A percentile compares a stretch with the other conserved stretches of the same genome.
Evolutionary conservation across 2,329 filamentous ascomycete species (phyloP).

Genomic region (Macroventuria anomochaeta): DNA sequence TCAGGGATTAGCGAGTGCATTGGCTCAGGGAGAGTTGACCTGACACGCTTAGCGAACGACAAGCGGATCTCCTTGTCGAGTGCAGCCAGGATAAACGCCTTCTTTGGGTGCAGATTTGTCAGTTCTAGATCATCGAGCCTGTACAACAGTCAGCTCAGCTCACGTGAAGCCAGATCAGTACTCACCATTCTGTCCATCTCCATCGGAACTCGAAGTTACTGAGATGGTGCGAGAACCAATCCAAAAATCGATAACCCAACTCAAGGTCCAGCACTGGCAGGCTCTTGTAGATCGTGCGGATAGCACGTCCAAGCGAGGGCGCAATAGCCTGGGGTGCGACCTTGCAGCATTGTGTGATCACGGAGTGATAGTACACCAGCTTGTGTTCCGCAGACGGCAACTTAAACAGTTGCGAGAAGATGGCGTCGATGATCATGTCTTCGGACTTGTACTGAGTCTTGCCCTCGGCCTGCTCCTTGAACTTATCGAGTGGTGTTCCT

Average conservation of each 20-base stretch:
- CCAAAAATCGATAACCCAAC: conserved; percentile 83
- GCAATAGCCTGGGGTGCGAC: conserved; percentile 96
- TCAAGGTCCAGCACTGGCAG: conserved; percentile 85
- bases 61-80: conserved; percentile 96
- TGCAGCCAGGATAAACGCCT: conserved; percentile 89
- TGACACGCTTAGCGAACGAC: conserved; percentile 94
- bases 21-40: conserved; percentile 84
- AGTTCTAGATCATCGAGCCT: conserved; percentile 82
- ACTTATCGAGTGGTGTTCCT: conserved; percentile 88
- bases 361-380: conserved; percentile 93
- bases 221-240: conserved; percentile 97
- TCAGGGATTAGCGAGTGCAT: conserved; percentile 83
- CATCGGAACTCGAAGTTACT: conserved; percentile 99
- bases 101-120: conserved; percentile 79
- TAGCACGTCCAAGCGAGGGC: conserved; percentile 89
- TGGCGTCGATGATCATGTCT: conserved; percentile 94
- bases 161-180: conserved; percentile 5
- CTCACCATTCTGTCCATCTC: conserved; percentile 97
- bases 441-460: conserved; percentile 94
- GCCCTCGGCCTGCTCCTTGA: conserved; percentile 70
- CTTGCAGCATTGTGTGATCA: conserved; percentile 95
- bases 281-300: conserved; percentile 87
- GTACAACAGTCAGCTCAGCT: conserved; percentile 17
- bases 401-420: conserved; percentile 93
- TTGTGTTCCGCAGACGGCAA: conserved; percentile 89